Base-by-base conservation (phyloP, 805 yeast genomes). In the Wickerhamomyces ciferrii region DNA sequence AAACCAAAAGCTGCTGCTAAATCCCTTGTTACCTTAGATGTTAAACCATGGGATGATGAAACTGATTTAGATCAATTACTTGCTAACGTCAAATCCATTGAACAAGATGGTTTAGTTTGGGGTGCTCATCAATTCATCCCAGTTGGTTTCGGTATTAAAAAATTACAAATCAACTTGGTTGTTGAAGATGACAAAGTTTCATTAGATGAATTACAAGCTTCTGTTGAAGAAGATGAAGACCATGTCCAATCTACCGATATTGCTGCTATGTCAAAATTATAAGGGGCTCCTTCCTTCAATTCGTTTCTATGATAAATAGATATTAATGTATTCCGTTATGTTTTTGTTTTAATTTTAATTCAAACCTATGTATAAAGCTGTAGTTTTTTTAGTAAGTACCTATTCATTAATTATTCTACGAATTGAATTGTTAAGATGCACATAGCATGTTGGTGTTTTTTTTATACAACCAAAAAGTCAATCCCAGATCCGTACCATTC, bases 31-130 rank as follows among this genome's bases (percentile, higher is more conserved):
- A 92, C 99, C 66, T 68, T 94, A 64, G 99, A 94, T 64, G 96
- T 94, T 63, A 94, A 94, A 84, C 98, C 97, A 77, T 94, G 99
- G 99, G 99, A 94, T 75, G 99, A 94, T 68, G 98, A 94, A 81
- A 94, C 99, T 62, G 84, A 92, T 69, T 79, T 94, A 69, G 96
- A 94, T 54, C 84, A 84, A 72, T 69, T 94, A 76, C 72, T 88
- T 61, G 91, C 85, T 54, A 81, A 82, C 74, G 97, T 90, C 67
- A 91, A 89, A 82, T 67, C 79, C 61, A 73, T 92, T 62, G 87
- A 82, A 70, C 72, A 72, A 76, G 99, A 94, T 41, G 99, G 99
- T 83, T 84, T 94, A 68, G 74, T 72, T 58, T 94, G 99, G 99
- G 99, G 99, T 87, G 97, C 91, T 66, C 84, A 78, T 81, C 91